Evolutionary conservation across 805 yeast species (phyloP).

Genomic region (Saccharomyces eubayanus): DNA sequence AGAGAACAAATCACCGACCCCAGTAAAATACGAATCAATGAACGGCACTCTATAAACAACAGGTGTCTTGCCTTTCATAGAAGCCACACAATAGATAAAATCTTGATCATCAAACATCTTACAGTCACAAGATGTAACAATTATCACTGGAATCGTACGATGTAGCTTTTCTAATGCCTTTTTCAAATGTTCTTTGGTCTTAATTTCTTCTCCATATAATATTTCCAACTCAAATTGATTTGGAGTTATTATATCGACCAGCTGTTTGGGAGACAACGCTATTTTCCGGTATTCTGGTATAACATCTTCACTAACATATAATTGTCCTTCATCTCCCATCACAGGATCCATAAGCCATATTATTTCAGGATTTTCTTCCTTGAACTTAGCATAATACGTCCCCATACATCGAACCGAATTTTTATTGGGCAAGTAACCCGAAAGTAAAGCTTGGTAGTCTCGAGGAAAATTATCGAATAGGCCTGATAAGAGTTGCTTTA

Average conservation of each 20-base stretch:
- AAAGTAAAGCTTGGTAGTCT: conserved; percentile 46
- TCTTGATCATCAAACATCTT: conserved; percentile 19
- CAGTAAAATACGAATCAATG: conserved; percentile 79
- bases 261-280: conserved; percentile 35
- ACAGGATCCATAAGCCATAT: conserved; percentile 69
- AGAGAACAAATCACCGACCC: conserved; percentile 89
- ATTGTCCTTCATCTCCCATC: conserved; percentile 68
- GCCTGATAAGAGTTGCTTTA: conserved; percentile 36
- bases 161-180: conserved; percentile 46
- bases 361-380: conserved; percentile 28
- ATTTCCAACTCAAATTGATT: conserved; percentile 85
- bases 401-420: conserved; percentile 40
- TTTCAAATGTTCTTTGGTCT: conserved; percentile 32
- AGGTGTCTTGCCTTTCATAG: conserved; percentile 26
- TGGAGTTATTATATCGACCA: conserved; percentile 74
- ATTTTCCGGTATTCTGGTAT: conserved; percentile 47
- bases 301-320: conserved; percentile 53
- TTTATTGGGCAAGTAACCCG: conserved; percentile 63
- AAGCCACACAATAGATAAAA: conserved; percentile 39
- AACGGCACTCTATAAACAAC: conserved; percentile 41
- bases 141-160: conserved; percentile 18
- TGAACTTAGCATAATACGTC: conserved; percentile 32
- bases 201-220: conserved; percentile 45
- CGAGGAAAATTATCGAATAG: conserved; percentile 27
- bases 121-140: conserved; percentile 22